Base-by-base conservation (phyloP, 1,284 basidiomycete species). In the Athelia psychrophila region DNA sequence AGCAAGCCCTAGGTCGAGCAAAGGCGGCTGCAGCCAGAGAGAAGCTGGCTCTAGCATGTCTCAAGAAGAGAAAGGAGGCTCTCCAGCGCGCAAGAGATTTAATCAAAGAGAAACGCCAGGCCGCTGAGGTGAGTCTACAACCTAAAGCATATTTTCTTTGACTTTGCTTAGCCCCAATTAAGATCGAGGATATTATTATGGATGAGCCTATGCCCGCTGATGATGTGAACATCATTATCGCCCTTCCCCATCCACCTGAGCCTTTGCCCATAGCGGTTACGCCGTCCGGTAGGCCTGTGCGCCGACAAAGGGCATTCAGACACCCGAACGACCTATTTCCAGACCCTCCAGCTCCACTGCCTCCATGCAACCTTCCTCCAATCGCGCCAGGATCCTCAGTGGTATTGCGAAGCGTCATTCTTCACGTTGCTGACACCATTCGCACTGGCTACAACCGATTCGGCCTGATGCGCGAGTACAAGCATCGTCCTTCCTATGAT, bases 391-490 rank as follows among this genome's bases (percentile, higher is more conserved):
- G 38, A 42, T 18, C 38, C n/a, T 18, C 18, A 8, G 27, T 30
- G 27, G 23, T 8, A 2, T 50, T 57, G 2, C 57, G 50, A 0
- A 54, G 57, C 8, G 54, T 68, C 3, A 46, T 38, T n/a, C 61
- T 70, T 16, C 60, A 64, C 54, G 67, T 68, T 15, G 57, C 59
- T 3, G 63, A 70, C 51, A 57, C 49, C 4, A 47, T 67, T n/a
- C 40, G 48, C 16, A 69, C 67, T 10, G 47, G 51, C 1, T 20
- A 50, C 5, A 70, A 70, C 49, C 38, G 45, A 2, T 70, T 69
- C 54, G 54, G 60, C 8, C 40, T 70, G 2, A 59, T 57, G 45
- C 58, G 63, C 2, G 59, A 64, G 38, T 67, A 69, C 49, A 56
- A 54, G 15, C 58, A 63, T 48, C 55, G 58, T 5, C 66, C 65